Conservation (phyloP, 208 protist species). For the Wallacemonas sp. region DNA sequence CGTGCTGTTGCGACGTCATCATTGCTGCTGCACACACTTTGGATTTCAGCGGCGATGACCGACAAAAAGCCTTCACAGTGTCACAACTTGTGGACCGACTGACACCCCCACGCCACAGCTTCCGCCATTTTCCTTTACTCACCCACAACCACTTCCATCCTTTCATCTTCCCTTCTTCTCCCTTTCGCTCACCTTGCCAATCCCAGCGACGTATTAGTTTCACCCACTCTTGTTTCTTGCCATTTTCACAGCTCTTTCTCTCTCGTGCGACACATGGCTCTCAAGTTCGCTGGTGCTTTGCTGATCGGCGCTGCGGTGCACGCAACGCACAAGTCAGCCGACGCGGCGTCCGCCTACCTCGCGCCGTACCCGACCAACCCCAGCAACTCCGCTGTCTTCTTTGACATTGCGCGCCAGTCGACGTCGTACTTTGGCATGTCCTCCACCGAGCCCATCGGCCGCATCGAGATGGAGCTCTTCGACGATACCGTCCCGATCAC, state of each 20-base stretch:
- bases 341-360: slow-evolving; percentile 41
- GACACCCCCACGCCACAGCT: too few species aligned
- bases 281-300: slow-evolving; percentile 50
- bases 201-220: too few species aligned
- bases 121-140: too few species aligned
- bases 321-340: slow-evolving; percentile 22
- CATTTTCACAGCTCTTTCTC: too few species aligned
- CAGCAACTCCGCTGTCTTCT: slow-evolving; percentile 79
- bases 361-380: slow-evolving; percentile 63
- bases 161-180: slow-evolving; percentile 16
- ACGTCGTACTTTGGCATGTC: slow-evolving; percentile 55
- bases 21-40: too few species aligned
- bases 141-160: too few species aligned
- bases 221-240: too few species aligned
- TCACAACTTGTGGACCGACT: too few species aligned
- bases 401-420: slow-evolving; percentile 66
- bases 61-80: too few species aligned
- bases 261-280: slow-evolving; percentile 33
- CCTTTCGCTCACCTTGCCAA: not conserved
- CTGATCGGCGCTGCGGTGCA: slow-evolving; percentile 41
- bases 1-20: too few species aligned
- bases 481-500: slow-evolving; percentile 94
- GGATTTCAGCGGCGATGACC: too few species aligned
- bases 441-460: slow-evolving; percentile 63
- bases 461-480: slow-evolving; percentile 95